phyloP scores from a whole-genome alignment of 371 early-diverging fungal genomes.

The Mucor racemosus region DNA sequence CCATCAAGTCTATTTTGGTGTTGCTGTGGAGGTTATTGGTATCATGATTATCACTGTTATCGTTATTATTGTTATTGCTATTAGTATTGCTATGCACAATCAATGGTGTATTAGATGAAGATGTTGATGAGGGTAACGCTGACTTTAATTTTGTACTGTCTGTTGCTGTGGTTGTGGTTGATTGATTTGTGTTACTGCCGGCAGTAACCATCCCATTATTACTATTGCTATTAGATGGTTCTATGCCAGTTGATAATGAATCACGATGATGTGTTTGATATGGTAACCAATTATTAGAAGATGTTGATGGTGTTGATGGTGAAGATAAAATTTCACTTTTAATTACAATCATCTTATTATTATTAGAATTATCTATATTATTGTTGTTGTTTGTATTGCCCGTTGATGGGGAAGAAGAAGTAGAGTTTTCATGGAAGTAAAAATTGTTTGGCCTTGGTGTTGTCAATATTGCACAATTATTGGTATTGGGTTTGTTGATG shows the following conservation, averaged over 20 bases:
- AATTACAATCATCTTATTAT: conserved; percentile 1
- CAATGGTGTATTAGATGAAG: neutral
- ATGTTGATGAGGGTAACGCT: neutral
- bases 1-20: conserved; percentile 6
- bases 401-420: neutral
- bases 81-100: neutral
- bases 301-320: neutral
- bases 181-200: conserved; percentile 12
- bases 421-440: neutral
- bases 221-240: neutral
- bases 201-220: conserved; percentile 10
- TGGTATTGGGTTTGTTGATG: neutral
- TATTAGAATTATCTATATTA: neutral
- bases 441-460: conserved; percentile 2
- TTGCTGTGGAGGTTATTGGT: neutral
- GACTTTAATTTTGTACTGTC: neutral
- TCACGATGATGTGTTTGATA: conserved; percentile 12
- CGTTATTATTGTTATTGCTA: neutral
- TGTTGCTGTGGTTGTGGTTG: conserved; percentile 1
- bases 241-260: conserved; percentile 7
- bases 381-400: conserved; percentile 6
- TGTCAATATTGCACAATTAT: neutral
- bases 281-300: neutral
- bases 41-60: neutral
- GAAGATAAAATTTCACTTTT: neutral